Evolutionary conservation across 1,139 yeast genomes (phyloP).

Genomic region (Suhomyces bolitotheri): DNA sequence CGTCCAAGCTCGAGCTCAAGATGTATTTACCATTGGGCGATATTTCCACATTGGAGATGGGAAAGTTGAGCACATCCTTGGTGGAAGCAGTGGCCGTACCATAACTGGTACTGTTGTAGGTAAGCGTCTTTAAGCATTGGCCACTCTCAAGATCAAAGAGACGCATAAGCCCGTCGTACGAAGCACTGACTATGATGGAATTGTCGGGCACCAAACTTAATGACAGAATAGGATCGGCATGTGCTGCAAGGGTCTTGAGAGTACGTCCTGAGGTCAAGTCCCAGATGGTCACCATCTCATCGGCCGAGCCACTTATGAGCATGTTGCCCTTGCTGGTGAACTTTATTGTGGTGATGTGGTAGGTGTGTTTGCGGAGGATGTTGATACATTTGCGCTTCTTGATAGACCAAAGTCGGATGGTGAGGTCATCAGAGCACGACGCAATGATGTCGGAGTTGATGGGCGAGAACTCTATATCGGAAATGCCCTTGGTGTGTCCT

Average conservation of each 20-base stretch:
- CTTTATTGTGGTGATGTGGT: constrained; percentile 72
- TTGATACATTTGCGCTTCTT: constrained; percentile 53
- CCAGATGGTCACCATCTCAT: constrained; percentile 91
- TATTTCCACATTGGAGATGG: constrained; percentile 70
- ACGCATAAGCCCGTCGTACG: constrained; percentile 88
- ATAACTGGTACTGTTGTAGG: constrained; percentile 62
- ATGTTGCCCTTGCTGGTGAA: constrained; percentile 78
- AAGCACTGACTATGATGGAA: constrained; percentile 80
- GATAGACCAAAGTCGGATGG: constrained; percentile 74
- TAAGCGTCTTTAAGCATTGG: constrained; percentile 86
- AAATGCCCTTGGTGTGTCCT: constrained; percentile 71
- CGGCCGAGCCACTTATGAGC: constrained; percentile 80
- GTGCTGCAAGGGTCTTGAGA: constrained; percentile 84
- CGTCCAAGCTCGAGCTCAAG: constrained; percentile 79
- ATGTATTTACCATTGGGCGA: constrained; percentile 84
- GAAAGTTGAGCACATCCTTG: constrained; percentile 51
- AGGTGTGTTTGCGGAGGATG: constrained; percentile 77
- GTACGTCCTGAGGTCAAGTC: constrained; percentile 72
- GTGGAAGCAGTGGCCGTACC: constrained; percentile 63
- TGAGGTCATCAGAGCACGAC: constrained; percentile 83
- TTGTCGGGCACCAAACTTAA: constrained; percentile 77
- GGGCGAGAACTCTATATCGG: constrained; percentile 75
- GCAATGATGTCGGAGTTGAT: constrained; percentile 69
- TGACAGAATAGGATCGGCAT: constrained; percentile 84
- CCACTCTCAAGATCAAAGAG: constrained; percentile 87